These are phyloP conservation scores for Penicillium cosmopolitanum DNA, from an alignment of 495 filamentous ascomycete species.

Conservation along the genomic window DNA sequence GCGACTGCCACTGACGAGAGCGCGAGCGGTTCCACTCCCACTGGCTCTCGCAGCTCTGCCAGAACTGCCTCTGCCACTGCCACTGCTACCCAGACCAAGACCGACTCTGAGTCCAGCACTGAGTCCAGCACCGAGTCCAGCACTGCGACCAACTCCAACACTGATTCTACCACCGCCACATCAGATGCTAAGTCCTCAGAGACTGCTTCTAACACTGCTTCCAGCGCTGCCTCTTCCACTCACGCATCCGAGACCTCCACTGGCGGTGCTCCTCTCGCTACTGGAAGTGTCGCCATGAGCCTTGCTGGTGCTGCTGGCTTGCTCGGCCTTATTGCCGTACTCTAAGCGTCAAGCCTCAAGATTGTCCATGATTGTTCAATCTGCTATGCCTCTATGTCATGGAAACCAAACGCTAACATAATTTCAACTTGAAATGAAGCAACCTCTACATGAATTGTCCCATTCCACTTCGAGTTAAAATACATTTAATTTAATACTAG, in stretches of 20 bases:
- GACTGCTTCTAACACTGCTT: neutral
- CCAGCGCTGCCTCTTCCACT: neutral
- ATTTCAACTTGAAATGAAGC: too few relatives aligned
- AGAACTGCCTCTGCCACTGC: conserved; percentile 4
- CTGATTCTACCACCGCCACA: neutral
- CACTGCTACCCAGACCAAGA: neutral
- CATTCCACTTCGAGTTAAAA: too few relatives aligned
- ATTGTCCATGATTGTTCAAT: neutral
- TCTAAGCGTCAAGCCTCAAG: neutral
- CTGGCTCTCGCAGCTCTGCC: neutral
- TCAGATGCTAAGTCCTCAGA: neutral
- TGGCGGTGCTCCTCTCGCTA: conserved; percentile 17
- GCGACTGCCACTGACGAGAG: conserved; percentile 1
- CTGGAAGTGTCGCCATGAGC: conserved; percentile 22
- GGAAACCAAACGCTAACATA: too few relatives aligned
- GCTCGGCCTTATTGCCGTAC: neutral
- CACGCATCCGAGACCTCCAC: conserved; percentile 2
- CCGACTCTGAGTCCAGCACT: neutral
- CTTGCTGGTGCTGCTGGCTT: conserved; percentile 17
- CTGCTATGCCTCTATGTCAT: neutral
- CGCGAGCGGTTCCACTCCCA: neutral
- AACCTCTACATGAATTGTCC: too few relatives aligned
- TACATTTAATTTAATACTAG: too few relatives aligned
- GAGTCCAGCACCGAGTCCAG: neutral
- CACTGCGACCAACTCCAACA: neutral